A percentile compares a stretch with the other conserved stretches of the same genome.
phyloP scores from a whole-genome alignment of 169 alveolate species.

The Pseudocohnilembus persalinus region DNA sequence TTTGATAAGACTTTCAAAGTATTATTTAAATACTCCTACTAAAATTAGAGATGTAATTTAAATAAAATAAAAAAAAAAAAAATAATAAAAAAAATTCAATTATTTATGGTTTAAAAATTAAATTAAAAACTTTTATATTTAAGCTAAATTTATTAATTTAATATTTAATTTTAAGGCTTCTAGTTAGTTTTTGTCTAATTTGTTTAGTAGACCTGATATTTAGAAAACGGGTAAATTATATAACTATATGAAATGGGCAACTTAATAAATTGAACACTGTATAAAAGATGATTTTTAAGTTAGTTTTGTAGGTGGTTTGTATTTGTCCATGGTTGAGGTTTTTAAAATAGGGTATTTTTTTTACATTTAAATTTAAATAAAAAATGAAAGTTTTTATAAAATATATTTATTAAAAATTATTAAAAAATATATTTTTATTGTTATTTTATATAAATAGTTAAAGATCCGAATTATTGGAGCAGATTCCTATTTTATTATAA shows the following conservation, averaged over 20 bases:
- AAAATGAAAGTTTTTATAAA: no score
- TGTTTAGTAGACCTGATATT: slow-evolving; percentile 85
- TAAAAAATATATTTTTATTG: no score
- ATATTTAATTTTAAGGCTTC: slow-evolving; percentile 49
- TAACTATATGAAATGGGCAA: slow-evolving; percentile 58
- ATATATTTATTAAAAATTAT: no score
- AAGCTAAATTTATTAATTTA: not conserved
- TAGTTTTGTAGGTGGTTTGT: slow-evolving; percentile 60
- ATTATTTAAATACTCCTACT: slow-evolving; percentile 45
- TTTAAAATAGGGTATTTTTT: slow-evolving; percentile 66
- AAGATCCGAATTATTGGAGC: slow-evolving; percentile 62
- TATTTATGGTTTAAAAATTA: no score
- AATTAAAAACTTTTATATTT: no score
- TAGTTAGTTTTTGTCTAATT: slow-evolving; percentile 61
- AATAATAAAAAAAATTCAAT: slow-evolving; percentile 47
- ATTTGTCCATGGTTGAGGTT: slow-evolving; percentile 66
- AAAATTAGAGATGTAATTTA: slow-evolving; percentile 40
- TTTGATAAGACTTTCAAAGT: slow-evolving; percentile 33
- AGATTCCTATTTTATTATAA: slow-evolving; percentile 33
- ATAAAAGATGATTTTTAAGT: slow-evolving; percentile 60
- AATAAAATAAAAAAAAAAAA: slow-evolving; percentile 42
- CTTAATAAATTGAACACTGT: slow-evolving; percentile 42
- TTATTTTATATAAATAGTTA: not conserved
- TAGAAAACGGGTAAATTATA: slow-evolving; percentile 60
- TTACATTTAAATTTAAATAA: no score